phyloP scores from a whole-genome alignment of 1,139 yeast species.

The Chernovozyma aurita region DNA sequence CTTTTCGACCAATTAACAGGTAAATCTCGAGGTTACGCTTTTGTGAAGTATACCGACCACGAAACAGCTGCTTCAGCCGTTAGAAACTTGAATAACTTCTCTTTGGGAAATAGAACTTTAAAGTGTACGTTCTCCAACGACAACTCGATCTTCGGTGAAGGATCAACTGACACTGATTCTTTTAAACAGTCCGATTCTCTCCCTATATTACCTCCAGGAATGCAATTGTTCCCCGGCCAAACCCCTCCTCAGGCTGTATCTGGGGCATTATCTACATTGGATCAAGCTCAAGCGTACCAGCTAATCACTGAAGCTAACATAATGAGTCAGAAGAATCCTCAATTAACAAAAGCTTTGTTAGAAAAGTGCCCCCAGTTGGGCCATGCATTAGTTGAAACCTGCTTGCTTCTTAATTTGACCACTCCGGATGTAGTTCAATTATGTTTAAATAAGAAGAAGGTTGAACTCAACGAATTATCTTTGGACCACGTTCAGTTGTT shows the following conservation, averaged over 20 bases:
- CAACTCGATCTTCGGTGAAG: slow-evolving; percentile 11
- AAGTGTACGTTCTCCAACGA: slow-evolving; percentile 70
- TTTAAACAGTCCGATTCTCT: slow-evolving; percentile 6
- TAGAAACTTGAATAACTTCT: slow-evolving; percentile 76
- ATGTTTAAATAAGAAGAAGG: slow-evolving; percentile 30
- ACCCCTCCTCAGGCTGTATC: slow-evolving; percentile 63
- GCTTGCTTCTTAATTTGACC: slow-evolving; percentile 56
- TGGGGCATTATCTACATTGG: slow-evolving; percentile 51
- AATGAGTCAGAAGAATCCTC: slow-evolving; percentile 60
- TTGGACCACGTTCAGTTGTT: slow-evolving; percentile 50
- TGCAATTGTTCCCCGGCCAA: slow-evolving; percentile 49
- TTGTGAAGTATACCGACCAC: slow-evolving; percentile 66
- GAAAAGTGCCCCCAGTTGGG: slow-evolving; percentile 73
- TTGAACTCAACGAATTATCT: slow-evolving; percentile 39
- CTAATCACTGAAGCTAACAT: slow-evolving; percentile 59
- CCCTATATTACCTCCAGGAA: slow-evolving; percentile 46
- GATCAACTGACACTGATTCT: slow-evolving; percentile 13
- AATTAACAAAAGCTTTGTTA: slow-evolving; percentile 58
- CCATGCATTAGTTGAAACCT: slow-evolving; percentile 76
- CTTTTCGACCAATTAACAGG: slow-evolving; percentile 88
- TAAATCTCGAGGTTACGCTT: slow-evolving; percentile 87
- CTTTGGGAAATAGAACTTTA: slow-evolving; percentile 66
- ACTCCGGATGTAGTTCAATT: slow-evolving; percentile 51
- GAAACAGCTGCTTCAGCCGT: slow-evolving; percentile 93
- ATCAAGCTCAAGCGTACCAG: slow-evolving; percentile 51